Conservation (phyloP, 2,329 filamentous ascomycete genomes). For the Apiospora marii region DNA sequence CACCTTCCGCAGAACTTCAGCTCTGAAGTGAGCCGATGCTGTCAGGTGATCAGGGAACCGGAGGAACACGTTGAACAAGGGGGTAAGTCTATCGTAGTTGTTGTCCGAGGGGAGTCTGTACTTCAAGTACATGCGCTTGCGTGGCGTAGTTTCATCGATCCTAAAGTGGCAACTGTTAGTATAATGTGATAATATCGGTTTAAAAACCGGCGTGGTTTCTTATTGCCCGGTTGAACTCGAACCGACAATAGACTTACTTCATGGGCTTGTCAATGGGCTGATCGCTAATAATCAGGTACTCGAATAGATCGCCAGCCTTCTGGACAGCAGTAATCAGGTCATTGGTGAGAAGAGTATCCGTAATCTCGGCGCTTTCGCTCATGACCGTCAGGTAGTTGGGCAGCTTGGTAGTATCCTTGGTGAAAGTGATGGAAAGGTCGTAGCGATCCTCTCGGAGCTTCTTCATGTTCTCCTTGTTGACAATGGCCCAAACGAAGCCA, state of each 20-base stretch:
- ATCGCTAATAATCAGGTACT: constrained; percentile 89
- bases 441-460: constrained; percentile 90
- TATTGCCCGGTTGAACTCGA: background rate
- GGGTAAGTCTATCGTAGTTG: constrained; percentile 71
- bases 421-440: constrained; percentile 89
- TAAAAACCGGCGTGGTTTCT: background rate
- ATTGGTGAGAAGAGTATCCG: constrained; percentile 84
- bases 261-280: constrained; percentile 87
- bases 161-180: constrained; percentile 51
- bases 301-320: constrained; percentile 79
- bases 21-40: constrained; percentile 81
- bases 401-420: constrained; percentile 91
- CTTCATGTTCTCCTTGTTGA: constrained; percentile 96
- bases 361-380: constrained; percentile 96
- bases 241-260: constrained; percentile 65
- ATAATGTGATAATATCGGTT: constrained; percentile 21
- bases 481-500: constrained; percentile 91
- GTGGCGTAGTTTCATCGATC: constrained; percentile 81
- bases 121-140: constrained; percentile 86
- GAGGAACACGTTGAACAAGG: constrained; percentile 83
- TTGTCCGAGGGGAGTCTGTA: constrained; percentile 72
- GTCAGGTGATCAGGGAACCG: constrained; percentile 86
- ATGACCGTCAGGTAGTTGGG: constrained; percentile 92
- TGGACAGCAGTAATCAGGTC: constrained; percentile 84
- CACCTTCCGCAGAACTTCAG: constrained; percentile 88